Base-by-base conservation (phyloP, 768 basidiomycete species). In the Hortiboletus campestris region DNA sequence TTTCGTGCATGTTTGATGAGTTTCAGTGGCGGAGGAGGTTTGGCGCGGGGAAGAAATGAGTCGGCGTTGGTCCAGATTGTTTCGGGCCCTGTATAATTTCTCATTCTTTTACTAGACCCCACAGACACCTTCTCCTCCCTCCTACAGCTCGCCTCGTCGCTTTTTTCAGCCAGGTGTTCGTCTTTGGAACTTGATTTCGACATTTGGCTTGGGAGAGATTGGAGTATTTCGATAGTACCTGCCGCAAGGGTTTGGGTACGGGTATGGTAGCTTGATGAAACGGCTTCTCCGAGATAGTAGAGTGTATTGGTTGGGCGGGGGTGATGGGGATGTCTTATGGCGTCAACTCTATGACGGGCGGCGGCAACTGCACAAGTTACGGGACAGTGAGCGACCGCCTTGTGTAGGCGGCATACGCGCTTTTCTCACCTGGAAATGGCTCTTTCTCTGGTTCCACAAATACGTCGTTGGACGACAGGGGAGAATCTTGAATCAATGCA, bases 31-130 rank as follows among this genome's bases (percentile, higher is more conserved):
- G 50, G 51, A 29, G 63, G 57, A 19, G 62, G 52, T 31, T 61
- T 65, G 28, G 66, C 56, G 5, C 56, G 65, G 13, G 67, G 60
- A 43, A 72, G 56, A 32, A 34, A 69, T 0, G 62, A 25, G 32
- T 68, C 68, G 17, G 55, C 6, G 12, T 56, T 20, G n/a, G 53
- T 50, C 51, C 67, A 67, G 7, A 52, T 11, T n/a, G 65, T 51
- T 12, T 5, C 8, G 4, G 39, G 48, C 6, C 32, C 46, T 16
- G 6, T 7, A 7, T 1, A 0, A 4, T 14, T 38, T 2, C 9
- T 4, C 4, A 4, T 25, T 32, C 13, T 13, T n/a, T 29, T 11
- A 1, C 14, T 17, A 7, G 49, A n/a, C 19, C 0, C 10, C 14
- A 11, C 6, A 13, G 53, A 46, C 11, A 4, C 4, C 9, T 13